These are phyloP conservation scores for Parietaria judaica DNA, from an alignment of 306 rosid genomes.

Conservation along the genomic window DNA sequence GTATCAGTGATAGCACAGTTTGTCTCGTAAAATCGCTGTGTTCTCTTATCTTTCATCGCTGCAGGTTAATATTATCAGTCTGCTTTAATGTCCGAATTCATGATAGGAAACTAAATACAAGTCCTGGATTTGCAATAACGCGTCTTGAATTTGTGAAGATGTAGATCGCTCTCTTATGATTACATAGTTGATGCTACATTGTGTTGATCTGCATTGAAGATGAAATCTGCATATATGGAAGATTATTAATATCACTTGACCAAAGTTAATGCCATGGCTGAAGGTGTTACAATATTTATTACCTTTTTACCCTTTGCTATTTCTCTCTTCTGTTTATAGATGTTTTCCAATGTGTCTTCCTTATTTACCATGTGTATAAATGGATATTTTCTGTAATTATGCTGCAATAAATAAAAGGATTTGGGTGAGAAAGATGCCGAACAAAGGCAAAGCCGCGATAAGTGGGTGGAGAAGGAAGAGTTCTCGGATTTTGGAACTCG, in stretches of 20 bases:
- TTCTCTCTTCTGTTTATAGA: background rate
- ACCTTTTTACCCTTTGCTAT: background rate
- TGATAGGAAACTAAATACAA: background rate
- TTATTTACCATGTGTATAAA: background rate
- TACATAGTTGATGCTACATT: background rate
- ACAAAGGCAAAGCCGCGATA: background rate
- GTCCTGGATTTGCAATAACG: background rate
- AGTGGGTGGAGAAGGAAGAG: constrained; percentile 24
- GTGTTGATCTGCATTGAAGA: background rate
- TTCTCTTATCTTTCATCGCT: background rate
- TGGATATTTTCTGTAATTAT: background rate
- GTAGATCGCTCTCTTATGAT: background rate
- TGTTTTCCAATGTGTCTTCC: background rate
- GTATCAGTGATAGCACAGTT: background rate
- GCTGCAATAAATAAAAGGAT: background rate
- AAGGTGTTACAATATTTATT: background rate
- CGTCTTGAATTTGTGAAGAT: background rate
- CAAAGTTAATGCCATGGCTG: background rate
- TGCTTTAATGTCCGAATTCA: background rate
- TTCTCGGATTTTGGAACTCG: constrained; percentile 24
- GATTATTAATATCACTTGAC: background rate
- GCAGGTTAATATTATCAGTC: background rate
- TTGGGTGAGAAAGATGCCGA: constrained; percentile 7
- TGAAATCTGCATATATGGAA: constrained; percentile 2
- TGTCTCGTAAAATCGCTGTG: background rate